Conservation (phyloP, 768 basidiomycete genomes). For the Bullera alba region DNA sequence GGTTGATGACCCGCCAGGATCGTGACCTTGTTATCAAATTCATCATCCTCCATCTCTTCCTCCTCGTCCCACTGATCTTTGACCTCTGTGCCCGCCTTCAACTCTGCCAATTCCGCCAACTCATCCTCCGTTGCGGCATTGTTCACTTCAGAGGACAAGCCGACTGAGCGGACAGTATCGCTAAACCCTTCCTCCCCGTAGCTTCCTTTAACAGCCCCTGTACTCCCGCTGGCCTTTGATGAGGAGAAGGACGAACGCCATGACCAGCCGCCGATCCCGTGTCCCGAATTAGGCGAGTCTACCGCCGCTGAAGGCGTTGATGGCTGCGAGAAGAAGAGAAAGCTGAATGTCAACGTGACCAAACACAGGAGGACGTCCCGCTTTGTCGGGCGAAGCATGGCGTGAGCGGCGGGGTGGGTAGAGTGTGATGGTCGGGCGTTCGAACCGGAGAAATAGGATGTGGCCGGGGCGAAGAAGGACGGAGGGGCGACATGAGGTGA, state of each 20-base stretch:
- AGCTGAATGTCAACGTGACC: conserved; percentile 35
- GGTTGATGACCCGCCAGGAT: conserved; percentile 29
- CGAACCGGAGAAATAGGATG: background rate
- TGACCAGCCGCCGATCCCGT: background rate
- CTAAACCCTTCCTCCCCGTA: too few species aligned
- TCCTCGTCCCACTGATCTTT: conserved; percentile 22
- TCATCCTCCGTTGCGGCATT: too few species aligned
- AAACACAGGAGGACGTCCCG: conserved; percentile 41
- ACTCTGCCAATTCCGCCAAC: too few species aligned
- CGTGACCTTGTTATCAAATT: conserved; percentile 15
- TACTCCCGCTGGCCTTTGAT: background rate
- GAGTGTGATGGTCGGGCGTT: background rate
- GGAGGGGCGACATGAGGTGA: conserved; percentile 1
- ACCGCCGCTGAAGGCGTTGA: background rate
- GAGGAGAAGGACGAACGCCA: background rate
- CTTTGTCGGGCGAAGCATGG: conserved; percentile 25
- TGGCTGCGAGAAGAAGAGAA: conserved; percentile 25
- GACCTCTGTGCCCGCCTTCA: too few species aligned
- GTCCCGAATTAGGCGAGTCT: background rate
- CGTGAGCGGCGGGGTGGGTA: too few species aligned
- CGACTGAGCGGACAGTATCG: too few species aligned
- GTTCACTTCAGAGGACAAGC: too few species aligned
- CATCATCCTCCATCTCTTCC: conserved; percentile 24
- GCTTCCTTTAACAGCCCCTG: background rate
- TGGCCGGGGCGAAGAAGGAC: conserved; percentile 5